Evolutionary conservation across 257 asterid species (phyloP).

Genomic region (Forsythia suspensa): DNA sequence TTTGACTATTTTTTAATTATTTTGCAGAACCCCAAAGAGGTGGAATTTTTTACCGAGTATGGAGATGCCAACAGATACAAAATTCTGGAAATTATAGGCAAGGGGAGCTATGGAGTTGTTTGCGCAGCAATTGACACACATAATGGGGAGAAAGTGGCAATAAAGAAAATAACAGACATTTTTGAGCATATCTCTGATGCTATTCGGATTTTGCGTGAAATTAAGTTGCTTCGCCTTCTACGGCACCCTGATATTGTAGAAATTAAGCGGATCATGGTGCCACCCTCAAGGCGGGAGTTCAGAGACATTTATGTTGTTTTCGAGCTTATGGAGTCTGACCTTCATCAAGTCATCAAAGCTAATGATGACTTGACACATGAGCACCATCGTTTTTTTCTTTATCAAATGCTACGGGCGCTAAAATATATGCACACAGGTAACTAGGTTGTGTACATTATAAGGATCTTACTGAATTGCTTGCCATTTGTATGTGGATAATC

Average conservation of each 20-base stretch:
- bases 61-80: constrained; percentile 87
- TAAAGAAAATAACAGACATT: constrained; percentile 82
- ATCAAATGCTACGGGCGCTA: constrained; percentile 87
- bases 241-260: constrained; percentile 93
- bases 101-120: constrained; percentile 95
- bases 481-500: neutral
- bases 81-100: constrained; percentile 82
- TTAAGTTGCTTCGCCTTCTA: constrained; percentile 81
- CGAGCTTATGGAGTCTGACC: constrained; percentile 98
- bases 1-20: constrained; percentile 18
- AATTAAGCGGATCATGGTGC: constrained; percentile 85
- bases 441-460: neutral
- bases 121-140: constrained; percentile 89
- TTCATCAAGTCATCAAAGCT: constrained; percentile 94
- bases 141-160: constrained; percentile 89
- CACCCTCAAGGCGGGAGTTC: constrained; percentile 85
- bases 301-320: constrained; percentile 85
- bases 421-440: constrained; percentile 94
- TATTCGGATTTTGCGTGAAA: constrained; percentile 78
- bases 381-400: constrained; percentile 88
- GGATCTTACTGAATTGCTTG: constrained; percentile 5
- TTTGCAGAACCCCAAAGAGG: constrained; percentile 63
- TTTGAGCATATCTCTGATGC: constrained; percentile 91
- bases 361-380: constrained; percentile 91
- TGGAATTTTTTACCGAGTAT: constrained; percentile 75